Evolutionary conservation across 257 asterid species (phyloP), one percentile per base, ranked within the genome.

Genomic region (Ballota nigra): DNA sequence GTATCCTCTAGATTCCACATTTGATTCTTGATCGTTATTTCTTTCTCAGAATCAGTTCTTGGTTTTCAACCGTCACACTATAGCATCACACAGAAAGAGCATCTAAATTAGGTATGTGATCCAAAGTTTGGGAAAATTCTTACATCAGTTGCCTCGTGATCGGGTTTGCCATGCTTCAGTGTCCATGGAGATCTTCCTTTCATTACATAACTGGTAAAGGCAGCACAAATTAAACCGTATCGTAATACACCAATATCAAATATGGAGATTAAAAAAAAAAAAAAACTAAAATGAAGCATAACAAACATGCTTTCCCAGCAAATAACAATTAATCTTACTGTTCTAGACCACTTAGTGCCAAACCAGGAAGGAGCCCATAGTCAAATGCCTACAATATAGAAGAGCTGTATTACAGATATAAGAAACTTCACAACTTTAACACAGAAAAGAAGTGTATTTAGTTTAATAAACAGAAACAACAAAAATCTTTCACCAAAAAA

Each of bases 101-200:
- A 53, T 61, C 78, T 23, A 24, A 41, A 61, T 53, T 22, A 8
- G 58, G 33, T 40, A 52, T 59, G 45, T 23, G 16, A 63, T 10
- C 33, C 5, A 69, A n/a, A n/a, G n/a, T n/a, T n/a, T n/a, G n/a
- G n/a, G n/a, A n/a, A n/a, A 71, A 24, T 58, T 58, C 92, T 81
- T 81, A 91, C 99, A 68, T 83, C 83, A 56, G 91, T 89, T 72
- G 97, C 88, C 80, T 83, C 90, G 45, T 94, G 96, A 77, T 94
- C 97, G 36, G 97, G 97, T 78, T 83, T 88, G 66, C 97, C 99
- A 84, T 94, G 99, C 83, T 81, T 89, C 83, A 94, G 81, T 0
- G 97, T 94, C 97, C 91, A 88, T 11, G 96, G 98, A 75, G 92
- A 92, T 83, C 84, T 84, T 69, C 97, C 99, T 80, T 75, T 88